These are phyloP conservation scores for Monilinia laxa DNA, from an alignment of 2,329 filamentous ascomycete species.

Conservation along the genomic window DNA sequence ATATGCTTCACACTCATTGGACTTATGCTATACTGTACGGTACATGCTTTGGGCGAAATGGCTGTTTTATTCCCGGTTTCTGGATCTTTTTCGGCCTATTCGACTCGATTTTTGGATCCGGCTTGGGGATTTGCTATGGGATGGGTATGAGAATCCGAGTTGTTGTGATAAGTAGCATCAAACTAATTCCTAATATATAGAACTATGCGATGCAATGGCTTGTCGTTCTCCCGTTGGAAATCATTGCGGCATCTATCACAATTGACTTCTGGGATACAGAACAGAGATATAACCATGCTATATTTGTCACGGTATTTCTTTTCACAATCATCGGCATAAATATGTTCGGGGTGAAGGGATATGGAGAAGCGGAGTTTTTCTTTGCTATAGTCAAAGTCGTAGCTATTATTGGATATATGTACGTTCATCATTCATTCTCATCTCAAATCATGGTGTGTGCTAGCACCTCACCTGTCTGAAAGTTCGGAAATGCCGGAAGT, in stretches of 20 bases:
- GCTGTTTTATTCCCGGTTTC: slow-evolving; percentile 88
- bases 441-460: neutral
- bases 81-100: slow-evolving; percentile 89
- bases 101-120: slow-evolving; percentile 87
- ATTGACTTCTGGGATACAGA: slow-evolving; percentile 73
- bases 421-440: slow-evolving; percentile 40
- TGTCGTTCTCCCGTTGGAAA: slow-evolving; percentile 76
- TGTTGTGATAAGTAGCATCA: neutral
- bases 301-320: slow-evolving; percentile 83
- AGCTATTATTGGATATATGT: slow-evolving; percentile 87
- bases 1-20: slow-evolving; percentile 79
- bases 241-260: slow-evolving; percentile 83
- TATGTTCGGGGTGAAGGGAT: slow-evolving; percentile 82
- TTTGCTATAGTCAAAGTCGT: slow-evolving; percentile 84
- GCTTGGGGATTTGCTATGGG: slow-evolving; percentile 96
- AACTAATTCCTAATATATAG: slow-evolving; percentile 25
- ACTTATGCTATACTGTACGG: slow-evolving; percentile 85
- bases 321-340: slow-evolving; percentile 76
- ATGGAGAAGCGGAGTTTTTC: slow-evolving; percentile 86
- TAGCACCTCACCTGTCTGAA: neutral
- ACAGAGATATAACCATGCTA: slow-evolving; percentile 57
- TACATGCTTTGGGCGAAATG: slow-evolving; percentile 88
- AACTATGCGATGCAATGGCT: slow-evolving; percentile 89
- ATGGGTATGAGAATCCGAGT: slow-evolving; percentile 50
- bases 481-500: neutral